A percentile compares a stretch with the other conserved stretches of the same genome.
These are phyloP conservation scores for Climacium dendroides DNA, from an alignment of 225 moss, liverwort and hornwort genomes.

Conservation along the genomic window DNA sequence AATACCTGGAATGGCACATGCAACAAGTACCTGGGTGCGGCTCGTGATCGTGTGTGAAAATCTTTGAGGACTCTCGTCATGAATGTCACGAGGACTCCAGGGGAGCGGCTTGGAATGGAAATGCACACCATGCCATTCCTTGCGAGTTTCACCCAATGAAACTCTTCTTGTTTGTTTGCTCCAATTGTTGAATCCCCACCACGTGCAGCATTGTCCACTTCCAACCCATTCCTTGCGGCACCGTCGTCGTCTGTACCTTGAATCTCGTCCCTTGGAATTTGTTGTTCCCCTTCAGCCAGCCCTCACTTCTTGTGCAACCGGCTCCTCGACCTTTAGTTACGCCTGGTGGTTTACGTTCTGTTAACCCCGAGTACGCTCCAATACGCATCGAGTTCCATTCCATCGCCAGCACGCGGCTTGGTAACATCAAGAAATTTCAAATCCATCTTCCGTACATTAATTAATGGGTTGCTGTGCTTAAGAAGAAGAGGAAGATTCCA, in stretches of 20 bases:
- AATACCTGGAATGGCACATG: too few species aligned
- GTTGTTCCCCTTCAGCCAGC: not conserved
- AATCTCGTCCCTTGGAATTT: not conserved
- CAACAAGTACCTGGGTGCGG: slow-evolving; percentile 47
- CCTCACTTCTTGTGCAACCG: not conserved
- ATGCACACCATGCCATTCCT: slow-evolving; percentile 80
- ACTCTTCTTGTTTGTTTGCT: not conserved
- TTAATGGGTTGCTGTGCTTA: not conserved
- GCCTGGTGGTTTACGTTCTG: not conserved
- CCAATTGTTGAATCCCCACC: not conserved
- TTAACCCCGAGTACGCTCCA: not conserved
- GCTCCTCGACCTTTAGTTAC: not conserved
- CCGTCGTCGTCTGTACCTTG: not conserved
- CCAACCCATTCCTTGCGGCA: not conserved
- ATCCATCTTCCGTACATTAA: not conserved
- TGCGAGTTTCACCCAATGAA: slow-evolving; percentile 72
- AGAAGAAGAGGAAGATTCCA: too few species aligned
- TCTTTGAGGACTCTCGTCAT: slow-evolving; percentile 43
- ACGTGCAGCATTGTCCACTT: not conserved
- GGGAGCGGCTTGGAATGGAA: slow-evolving; percentile 34
- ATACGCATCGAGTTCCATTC: slow-evolving; percentile 13
- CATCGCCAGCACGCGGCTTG: not conserved
- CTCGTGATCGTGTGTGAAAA: slow-evolving; percentile 38
- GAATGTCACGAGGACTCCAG: slow-evolving; percentile 35
- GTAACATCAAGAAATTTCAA: slow-evolving; percentile 5